Evolutionary conservation across 148 eudicot genomes (phyloP), one percentile per base, ranked within the genome.

Genomic region (Agrostemma githago): DNA sequence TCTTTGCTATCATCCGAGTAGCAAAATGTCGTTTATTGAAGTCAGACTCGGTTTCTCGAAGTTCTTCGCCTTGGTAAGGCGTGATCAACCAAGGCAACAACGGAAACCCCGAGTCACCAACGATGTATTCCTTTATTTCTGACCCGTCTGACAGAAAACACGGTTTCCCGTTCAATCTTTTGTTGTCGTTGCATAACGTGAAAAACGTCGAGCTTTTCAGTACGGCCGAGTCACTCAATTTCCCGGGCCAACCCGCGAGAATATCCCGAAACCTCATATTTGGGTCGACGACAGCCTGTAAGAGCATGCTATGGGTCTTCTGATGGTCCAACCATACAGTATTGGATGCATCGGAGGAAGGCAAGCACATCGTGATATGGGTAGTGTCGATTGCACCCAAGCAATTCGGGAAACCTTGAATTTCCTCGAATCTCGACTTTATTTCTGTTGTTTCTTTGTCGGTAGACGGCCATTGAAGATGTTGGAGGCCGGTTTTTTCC

Each of bases 231-330:
- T 88, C 89, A 16, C 72, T 84, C 85, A 95, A 71, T 76, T 88
- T 90, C 19, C 98, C 98, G 0, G 96, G 96, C 88, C 89, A 92
- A 8, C 98, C 98, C 4, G 90, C 80, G 62, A 90, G 87, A 59
- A 90, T 61, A 74, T 90, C 92, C 5, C 85, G 87, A 78, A 95
- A 89, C 79, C 87, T 92, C 90, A 88, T 80, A 60, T 89, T 84
- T 2, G 97, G 89, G 69, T 92, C 98, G 46, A 95, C 98, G n/a
- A 92, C 77, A 9, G 88, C 98, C 78, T 90, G 97, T 79, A 95
- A 78, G 75, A 95, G 66, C 98, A 95, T 92, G 76, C 93, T 95
- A 69, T 92, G 90, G 39, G 90, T 92, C 54, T 80, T 84, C 72
- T 84, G 83, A 4, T 71, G 77, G 72, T 95, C 97, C 16, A 72